These are phyloP conservation scores for Prillingera fragicola DNA, from an alignment of 1,284 basidiomycete species.

Conservation along the genomic window DNA sequence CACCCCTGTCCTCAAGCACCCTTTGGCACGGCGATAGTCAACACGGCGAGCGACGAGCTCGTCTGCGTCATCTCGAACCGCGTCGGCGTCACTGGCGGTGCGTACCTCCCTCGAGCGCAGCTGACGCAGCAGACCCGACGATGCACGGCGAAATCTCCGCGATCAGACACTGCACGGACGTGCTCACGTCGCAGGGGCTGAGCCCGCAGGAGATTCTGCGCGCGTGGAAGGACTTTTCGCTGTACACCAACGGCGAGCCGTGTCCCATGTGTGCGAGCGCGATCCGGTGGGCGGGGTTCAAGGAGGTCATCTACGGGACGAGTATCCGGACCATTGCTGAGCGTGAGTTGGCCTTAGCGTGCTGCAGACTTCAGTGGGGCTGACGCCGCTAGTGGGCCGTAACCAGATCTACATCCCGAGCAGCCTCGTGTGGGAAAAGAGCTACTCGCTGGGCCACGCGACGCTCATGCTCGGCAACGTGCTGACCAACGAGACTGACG, in stretches of 20 bases:
- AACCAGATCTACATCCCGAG: conserved; percentile 30
- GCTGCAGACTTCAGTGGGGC: too few relatives aligned
- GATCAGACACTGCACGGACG: conserved; percentile 25
- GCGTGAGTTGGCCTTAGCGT: too few relatives aligned
- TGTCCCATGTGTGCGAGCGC: conserved; percentile 31
- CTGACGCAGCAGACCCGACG: conserved; percentile 18
- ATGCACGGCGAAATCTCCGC: conserved; percentile 32
- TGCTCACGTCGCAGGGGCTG: conserved; percentile 19
- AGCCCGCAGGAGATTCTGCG: conserved; percentile 20
- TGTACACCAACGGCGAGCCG: conserved; percentile 35
- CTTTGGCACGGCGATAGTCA: conserved; percentile 27
- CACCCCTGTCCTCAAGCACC: conserved; percentile 30
- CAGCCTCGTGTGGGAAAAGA: conserved; percentile 25
- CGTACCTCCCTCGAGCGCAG: conserved; percentile 1
- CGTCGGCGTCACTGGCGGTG: conserved; percentile 25
- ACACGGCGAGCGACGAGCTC: conserved; percentile 26
- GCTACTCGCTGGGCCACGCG: conserved; percentile 25
- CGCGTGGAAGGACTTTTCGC: conserved; percentile 24
- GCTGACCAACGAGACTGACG: conserved; percentile 28
- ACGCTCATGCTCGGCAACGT: conserved; percentile 29
- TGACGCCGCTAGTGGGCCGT: conserved; percentile 16
- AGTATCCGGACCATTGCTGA: conserved; percentile 27
- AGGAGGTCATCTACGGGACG: conserved; percentile 28
- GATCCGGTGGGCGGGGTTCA: conserved; percentile 31
- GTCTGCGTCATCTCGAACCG: conserved; percentile 24